A percentile compares a stretch with the other conserved stretches of the same genome.
These are phyloP conservation scores for Penicillium atrosanguineum DNA, from an alignment of 495 filamentous ascomycete genomes.

Conservation along the genomic window DNA sequence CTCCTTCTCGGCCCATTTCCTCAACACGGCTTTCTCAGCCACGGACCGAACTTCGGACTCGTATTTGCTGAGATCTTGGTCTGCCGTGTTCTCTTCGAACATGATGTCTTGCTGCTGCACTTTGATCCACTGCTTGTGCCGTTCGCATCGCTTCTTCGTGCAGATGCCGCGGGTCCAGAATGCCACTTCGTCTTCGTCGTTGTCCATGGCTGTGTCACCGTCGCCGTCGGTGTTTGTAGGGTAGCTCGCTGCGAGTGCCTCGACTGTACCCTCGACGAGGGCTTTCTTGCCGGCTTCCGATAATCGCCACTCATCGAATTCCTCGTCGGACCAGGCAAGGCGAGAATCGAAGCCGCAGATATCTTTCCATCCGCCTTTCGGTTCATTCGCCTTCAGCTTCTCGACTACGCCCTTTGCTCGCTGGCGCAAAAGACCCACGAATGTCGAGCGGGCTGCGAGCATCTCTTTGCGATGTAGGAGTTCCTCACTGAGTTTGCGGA, in stretches of 20 bases:
- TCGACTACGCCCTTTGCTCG: constrained; percentile 45
- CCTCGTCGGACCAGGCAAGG: constrained; percentile 57
- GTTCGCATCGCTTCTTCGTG: constrained; percentile 51
- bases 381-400: constrained; percentile 46
- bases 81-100: constrained; percentile 45
- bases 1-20: constrained; percentile 43
- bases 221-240: constrained; percentile 31
- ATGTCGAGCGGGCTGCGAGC: constrained; percentile 43
- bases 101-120: constrained; percentile 49
- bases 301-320: constrained; percentile 57
- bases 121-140: constrained; percentile 52
- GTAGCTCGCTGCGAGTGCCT: constrained; percentile 34
- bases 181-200: constrained; percentile 26
- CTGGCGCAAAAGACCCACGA: constrained; percentile 43
- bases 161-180: constrained; percentile 47
- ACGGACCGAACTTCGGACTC: constrained; percentile 47
- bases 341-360: constrained; percentile 66
- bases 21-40: constrained; percentile 45
- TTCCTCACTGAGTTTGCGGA: constrained; percentile 38
- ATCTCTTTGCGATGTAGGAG: constrained; percentile 41
- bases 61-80: constrained; percentile 38
- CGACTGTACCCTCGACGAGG: constrained; percentile 40
- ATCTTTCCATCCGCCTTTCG: constrained; percentile 56
- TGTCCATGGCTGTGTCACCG: constrained; percentile 38
- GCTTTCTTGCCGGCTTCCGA: constrained; percentile 40